Percentiles rank a stretch among this genome's conserved stretches.
These are phyloP conservation scores for Albatrellus ellisii DNA, from an alignment of 768 basidiomycete genomes.

Conservation along the genomic window DNA sequence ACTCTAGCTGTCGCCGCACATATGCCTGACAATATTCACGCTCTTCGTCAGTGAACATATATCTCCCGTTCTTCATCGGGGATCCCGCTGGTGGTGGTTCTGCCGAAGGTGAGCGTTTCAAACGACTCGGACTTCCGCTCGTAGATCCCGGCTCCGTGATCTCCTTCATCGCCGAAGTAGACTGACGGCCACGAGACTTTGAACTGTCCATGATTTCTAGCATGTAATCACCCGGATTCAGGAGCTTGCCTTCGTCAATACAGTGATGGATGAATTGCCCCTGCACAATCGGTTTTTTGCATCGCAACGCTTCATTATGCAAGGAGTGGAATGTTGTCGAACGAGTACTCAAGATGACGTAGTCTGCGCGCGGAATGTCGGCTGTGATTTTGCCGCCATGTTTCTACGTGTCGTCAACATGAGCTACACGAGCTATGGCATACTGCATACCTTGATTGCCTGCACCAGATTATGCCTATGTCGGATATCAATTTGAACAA, in stretches of 20 bases:
- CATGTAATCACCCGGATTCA: not conserved
- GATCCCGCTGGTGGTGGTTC: not conserved
- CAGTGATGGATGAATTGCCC: not conserved
- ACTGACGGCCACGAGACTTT: not conserved
- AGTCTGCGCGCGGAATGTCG: not conserved
- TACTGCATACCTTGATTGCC: not conserved
- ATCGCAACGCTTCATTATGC: not conserved
- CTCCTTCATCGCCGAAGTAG: not conserved
- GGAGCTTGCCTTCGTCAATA: not conserved
- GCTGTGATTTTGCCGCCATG: not conserved
- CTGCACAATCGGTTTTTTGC: not conserved
- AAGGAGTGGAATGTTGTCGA: not conserved
- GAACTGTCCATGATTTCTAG: not conserved
- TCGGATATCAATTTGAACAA: not conserved
- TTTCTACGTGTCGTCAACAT: not conserved
- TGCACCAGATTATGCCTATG: conserved; percentile 1
- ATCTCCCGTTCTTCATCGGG: too few species aligned
- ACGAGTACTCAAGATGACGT: not conserved
- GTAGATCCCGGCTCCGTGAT: not conserved
- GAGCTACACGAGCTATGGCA: not conserved
- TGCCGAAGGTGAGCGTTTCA: not conserved
- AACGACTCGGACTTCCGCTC: not conserved
- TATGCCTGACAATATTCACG: not conserved
- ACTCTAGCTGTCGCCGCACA: not conserved
- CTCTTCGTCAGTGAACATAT: not conserved